These are phyloP conservation scores for Clathrus columnatus DNA, from an alignment of 768 basidiomycete species.

Conservation along the genomic window DNA sequence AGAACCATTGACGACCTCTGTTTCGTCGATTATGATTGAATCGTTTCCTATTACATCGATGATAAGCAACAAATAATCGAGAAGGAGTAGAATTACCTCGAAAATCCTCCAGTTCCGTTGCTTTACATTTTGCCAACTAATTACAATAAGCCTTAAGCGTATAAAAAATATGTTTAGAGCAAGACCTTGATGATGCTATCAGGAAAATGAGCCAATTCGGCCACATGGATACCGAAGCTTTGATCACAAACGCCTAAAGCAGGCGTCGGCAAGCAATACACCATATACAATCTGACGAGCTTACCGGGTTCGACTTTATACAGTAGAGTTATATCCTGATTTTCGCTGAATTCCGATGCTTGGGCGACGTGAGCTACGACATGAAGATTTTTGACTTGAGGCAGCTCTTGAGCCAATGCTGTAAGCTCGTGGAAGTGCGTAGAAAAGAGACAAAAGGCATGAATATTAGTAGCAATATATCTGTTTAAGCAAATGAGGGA, in stretches of 20 bases:
- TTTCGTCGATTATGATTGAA: constrained; percentile 40
- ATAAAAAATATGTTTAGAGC: not conserved
- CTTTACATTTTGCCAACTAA: constrained; percentile 85
- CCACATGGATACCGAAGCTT: constrained; percentile 98
- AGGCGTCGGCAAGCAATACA: not conserved
- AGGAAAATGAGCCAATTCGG: constrained; percentile 95
- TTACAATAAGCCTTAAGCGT: not conserved
- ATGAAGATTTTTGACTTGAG: constrained; percentile 89
- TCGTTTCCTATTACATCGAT: constrained; percentile 25
- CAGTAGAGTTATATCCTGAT: constrained; percentile 72
- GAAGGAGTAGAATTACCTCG: constrained; percentile 33
- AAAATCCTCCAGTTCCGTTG: constrained; percentile 87
- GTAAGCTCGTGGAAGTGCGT: constrained; percentile 99
- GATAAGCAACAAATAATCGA: constrained; percentile 11
- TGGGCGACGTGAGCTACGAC: constrained; percentile 86
- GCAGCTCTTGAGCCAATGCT: constrained; percentile 74
- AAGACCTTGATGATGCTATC: constrained; percentile 82
- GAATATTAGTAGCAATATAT: constrained; percentile 86
- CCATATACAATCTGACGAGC: constrained; percentile 13
- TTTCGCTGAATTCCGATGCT: constrained; percentile 32
- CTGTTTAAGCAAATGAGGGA: constrained; percentile 33
- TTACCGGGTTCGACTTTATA: constrained; percentile 74
- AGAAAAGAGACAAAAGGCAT: constrained; percentile 92
- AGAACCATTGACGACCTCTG: constrained; percentile 71
- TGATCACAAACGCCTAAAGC: constrained; percentile 83